Evolutionary conservation across 2,329 filamentous ascomycete genomes (phyloP), one percentile per base, ranked within the genome.

Genomic region (Cladosporium phlei): DNA sequence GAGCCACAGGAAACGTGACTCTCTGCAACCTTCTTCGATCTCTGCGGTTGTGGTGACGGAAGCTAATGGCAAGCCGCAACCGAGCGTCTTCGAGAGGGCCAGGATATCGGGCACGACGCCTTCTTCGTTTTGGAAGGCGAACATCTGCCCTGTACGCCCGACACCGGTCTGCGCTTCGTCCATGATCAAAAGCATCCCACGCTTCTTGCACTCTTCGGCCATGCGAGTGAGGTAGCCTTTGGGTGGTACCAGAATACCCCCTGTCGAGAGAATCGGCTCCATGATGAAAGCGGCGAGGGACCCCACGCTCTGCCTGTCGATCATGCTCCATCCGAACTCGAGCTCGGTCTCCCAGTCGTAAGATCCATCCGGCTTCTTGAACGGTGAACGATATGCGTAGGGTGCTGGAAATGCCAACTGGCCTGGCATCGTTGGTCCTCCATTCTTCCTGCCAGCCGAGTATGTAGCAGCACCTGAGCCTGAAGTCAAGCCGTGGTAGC

Each of bases 331-430:
- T 3, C 78, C 79, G 54, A 76, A 84, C 8, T 80, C 72, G 12
- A 85, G 64, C 58, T 85, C 82, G 0, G 77, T 74, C 52, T 79
- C 69, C 81, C 81, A 85, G 58, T 85, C 80, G 52, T 85, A 79
- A 0, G 71, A 71, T 1, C 79, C 79, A 51, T 84, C 79, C 0
- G 73, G 25, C 24, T 74, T 72, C 7, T 76, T 72, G 60, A 85
- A 85, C 0, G 75, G 69, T 0, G 79, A 83, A 3, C 80, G 75
- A 57, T 83, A 84, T 0, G 74, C 69, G 53, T 83, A 76, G 0
- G 80, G 80, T 0, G 76, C 71, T 0, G 80, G 80, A 25, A 85
- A 71, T 0, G 70, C 71, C 4, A 80, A 67, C 47, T 76, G 73
- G 0, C 81, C 80, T 0, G 77, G 77, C 64, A 80, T 73, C 4